A percentile compares a stretch with the other conserved stretches of the same genome.
Conservation (phyloP, 805 yeast genomes). For the Clavispora carvajalis region DNA sequence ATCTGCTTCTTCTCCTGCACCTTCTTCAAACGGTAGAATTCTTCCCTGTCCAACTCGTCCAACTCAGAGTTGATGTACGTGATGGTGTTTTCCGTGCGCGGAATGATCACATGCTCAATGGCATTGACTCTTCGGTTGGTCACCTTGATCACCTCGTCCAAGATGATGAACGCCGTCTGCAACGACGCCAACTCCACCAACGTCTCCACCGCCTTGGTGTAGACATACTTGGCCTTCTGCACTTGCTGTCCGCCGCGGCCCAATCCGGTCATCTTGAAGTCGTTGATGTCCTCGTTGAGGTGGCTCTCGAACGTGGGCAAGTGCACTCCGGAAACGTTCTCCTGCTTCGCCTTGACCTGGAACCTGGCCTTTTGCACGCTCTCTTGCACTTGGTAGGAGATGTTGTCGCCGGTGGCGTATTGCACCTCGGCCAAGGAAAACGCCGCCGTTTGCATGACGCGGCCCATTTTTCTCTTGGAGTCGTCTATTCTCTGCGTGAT, state of each 20-base stretch:
- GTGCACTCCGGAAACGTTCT: constrained; percentile 92
- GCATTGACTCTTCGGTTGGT: constrained; percentile 98
- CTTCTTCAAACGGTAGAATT: constrained; percentile 91
- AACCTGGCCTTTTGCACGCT: constrained; percentile 87
- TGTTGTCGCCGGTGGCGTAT: constrained; percentile 95
- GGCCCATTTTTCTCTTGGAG: constrained; percentile 94
- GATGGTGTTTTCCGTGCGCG: constrained; percentile 95
- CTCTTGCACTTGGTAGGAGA: constrained; percentile 93
- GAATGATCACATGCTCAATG: constrained; percentile 95
- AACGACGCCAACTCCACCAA: constrained; percentile 91
- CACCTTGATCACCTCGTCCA: constrained; percentile 96
- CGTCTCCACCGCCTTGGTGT: constrained; percentile 95
- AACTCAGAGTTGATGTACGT: constrained; percentile 87
- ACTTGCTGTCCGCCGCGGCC: constrained; percentile 99
- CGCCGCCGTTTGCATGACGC: constrained; percentile 97
- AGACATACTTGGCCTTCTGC: constrained; percentile 87
- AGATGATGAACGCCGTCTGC: constrained; percentile 93
- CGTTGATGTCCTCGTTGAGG: constrained; percentile 80
- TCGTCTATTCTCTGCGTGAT: constrained; percentile 92
- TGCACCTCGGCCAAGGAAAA: constrained; percentile 95
- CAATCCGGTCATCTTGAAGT: constrained; percentile 91
- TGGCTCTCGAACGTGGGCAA: constrained; percentile 88
- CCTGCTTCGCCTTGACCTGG: constrained; percentile 86
- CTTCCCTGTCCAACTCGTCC: constrained; percentile 97
- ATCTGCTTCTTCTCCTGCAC: constrained; percentile 92